phyloP scores from a whole-genome alignment of 2,329 filamentous ascomycete genomes.

The Elsinoe necatrix region DNA sequence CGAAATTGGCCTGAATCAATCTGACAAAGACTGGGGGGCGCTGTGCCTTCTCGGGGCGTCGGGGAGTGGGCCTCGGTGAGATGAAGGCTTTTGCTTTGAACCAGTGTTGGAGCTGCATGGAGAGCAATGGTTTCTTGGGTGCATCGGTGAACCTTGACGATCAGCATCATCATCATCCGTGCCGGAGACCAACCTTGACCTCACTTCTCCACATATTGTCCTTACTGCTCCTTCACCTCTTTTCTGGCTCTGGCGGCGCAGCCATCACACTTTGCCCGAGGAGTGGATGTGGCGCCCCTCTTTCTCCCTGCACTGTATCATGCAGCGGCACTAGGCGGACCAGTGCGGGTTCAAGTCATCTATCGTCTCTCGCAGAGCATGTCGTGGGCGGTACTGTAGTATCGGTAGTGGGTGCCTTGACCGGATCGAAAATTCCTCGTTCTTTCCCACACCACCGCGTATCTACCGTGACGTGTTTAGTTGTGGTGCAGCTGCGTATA shows the following conservation, averaged over 20 bases:
- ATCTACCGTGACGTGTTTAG: neutral
- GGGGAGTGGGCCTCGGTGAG: constrained; percentile 10
- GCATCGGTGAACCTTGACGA: constrained; percentile 3
- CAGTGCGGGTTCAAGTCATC: neutral
- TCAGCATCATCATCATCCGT: neutral
- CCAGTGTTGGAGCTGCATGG: neutral
- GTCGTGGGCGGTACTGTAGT: neutral
- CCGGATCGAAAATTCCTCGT: neutral
- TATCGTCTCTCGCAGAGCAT: neutral
- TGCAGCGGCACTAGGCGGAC: constrained; percentile 3
- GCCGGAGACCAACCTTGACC: constrained; percentile 10
- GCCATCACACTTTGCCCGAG: constrained; percentile 1
- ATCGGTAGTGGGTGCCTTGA: neutral
- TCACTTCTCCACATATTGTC: constrained; percentile 8
- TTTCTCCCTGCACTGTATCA: neutral
- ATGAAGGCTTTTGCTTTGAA: neutral
- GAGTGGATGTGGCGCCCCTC: neutral
- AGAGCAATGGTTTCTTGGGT: neutral
- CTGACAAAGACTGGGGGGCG: neutral
- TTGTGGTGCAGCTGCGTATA: neutral
- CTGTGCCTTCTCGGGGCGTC: neutral
- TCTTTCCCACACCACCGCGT: neutral
- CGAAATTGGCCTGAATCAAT: constrained; percentile 1
- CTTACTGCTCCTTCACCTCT: constrained; percentile 1
- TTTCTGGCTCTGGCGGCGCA: neutral